These are phyloP conservation scores for Vitis hybrid DNA, from an alignment of 177 flowering plant genomes.

Conservation along the genomic window DNA sequence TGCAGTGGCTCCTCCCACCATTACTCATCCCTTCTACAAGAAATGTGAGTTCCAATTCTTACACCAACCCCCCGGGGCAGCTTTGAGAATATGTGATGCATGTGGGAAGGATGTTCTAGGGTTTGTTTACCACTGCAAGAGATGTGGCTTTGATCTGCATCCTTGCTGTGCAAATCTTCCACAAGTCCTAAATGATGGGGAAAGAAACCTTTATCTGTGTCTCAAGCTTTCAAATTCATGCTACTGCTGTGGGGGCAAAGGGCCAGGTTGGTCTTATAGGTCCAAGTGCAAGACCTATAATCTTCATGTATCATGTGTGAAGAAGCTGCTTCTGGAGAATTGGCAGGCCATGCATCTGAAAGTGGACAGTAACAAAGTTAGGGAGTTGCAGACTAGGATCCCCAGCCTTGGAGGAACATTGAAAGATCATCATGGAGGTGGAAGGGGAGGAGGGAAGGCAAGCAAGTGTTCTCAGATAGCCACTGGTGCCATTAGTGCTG, in stretches of 20 bases:
- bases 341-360: constrained; percentile 59
- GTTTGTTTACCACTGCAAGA: constrained; percentile 58
- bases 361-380: constrained; percentile 39
- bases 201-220: constrained; percentile 39
- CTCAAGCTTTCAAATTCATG: constrained; percentile 45
- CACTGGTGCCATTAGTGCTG: constrained; percentile 39
- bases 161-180: constrained; percentile 80
- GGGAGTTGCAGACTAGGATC: constrained; percentile 44
- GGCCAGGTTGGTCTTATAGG: constrained; percentile 60
- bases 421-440: constrained; percentile 22
- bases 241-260: constrained; percentile 53
- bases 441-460: constrained; percentile 28
- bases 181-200: constrained; percentile 50
- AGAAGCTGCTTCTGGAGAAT: constrained; percentile 54
- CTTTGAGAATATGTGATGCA: constrained; percentile 44
- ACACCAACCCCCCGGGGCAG: constrained; percentile 38
- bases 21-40: constrained; percentile 50
- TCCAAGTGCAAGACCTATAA: constrained; percentile 50
- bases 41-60: constrained; percentile 54
- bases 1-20: constrained; percentile 32
- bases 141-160: constrained; percentile 66
- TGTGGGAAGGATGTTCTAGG: constrained; percentile 52
- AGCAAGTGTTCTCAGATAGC: constrained; percentile 56
- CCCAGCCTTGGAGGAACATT: constrained; percentile 42
- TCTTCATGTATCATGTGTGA: constrained; percentile 67